Percentiles rank a stretch among this genome's conserved stretches.
Evolutionary conservation across 2,329 filamentous ascomycete species (phyloP).

Genomic region (Fusarium sp.): DNA sequence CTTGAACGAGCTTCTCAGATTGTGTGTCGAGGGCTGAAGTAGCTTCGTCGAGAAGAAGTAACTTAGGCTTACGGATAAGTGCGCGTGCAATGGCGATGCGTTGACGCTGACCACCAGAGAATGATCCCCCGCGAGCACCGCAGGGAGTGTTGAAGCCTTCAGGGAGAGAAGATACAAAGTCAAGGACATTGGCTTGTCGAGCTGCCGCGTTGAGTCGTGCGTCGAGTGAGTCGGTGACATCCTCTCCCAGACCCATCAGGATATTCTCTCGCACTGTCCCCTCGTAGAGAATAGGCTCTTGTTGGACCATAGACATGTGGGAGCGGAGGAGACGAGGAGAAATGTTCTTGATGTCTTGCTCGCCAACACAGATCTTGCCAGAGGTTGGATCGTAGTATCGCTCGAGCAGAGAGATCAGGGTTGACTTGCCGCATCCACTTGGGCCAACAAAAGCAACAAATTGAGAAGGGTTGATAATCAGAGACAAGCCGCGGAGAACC

Average conservation of each 20-base stretch:
- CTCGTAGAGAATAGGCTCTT: slow-evolving; percentile 57
- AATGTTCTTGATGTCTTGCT: slow-evolving; percentile 43
- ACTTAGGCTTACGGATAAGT: slow-evolving; percentile 70
- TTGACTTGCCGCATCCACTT: slow-evolving; percentile 71
- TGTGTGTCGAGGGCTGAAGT: slow-evolving; percentile 70
- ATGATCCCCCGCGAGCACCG: slow-evolving; percentile 70
- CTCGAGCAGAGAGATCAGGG: slow-evolving; percentile 65
- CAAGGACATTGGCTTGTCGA: slow-evolving; percentile 60
- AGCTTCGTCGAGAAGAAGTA: slow-evolving; percentile 76
- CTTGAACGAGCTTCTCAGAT: slow-evolving; percentile 70
- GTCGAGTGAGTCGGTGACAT: slow-evolving; percentile 34
- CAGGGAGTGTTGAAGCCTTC: slow-evolving; percentile 68
- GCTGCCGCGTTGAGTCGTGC: slow-evolving; percentile 57
- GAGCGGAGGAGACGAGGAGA: slow-evolving; percentile 49
- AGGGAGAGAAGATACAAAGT: slow-evolving; percentile 53
- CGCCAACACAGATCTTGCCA: slow-evolving; percentile 49
- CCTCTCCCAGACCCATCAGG: slow-evolving; percentile 54
- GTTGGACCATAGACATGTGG: slow-evolving; percentile 55
- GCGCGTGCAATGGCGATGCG: slow-evolving; percentile 75
- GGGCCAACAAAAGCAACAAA: slow-evolving; percentile 68
- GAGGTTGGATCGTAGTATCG: slow-evolving; percentile 57
- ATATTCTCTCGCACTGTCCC: slow-evolving; percentile 69
- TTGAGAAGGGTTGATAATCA: slow-evolving; percentile 43
- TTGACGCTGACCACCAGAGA: slow-evolving; percentile 76
- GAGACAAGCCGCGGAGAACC: slow-evolving; percentile 17